Conservation (phyloP, 2,329 filamentous ascomycete genomes). For the Dactylellina cionopaga region DNA sequence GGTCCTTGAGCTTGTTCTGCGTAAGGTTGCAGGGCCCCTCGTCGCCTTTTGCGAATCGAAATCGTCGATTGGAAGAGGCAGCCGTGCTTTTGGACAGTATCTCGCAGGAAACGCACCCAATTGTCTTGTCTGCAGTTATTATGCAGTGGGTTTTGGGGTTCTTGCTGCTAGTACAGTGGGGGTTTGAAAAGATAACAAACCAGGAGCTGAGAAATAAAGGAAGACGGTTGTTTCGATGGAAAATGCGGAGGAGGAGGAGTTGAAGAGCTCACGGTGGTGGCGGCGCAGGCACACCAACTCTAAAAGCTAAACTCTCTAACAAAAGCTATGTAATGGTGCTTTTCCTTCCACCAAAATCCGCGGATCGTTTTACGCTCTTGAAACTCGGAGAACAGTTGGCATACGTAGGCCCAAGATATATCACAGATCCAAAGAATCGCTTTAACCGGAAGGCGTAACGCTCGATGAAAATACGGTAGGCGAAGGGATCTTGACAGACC, state of each 20-base stretch:
- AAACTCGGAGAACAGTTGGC: conserved; percentile 28
- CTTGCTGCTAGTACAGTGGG: conserved; percentile 34
- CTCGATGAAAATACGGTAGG: background rate
- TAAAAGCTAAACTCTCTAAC: too few species aligned
- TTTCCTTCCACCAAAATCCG: conserved; percentile 11
- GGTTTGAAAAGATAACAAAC: conserved; percentile 33
- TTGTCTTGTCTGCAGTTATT: too few species aligned
- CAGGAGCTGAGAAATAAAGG: conserved; percentile 14
- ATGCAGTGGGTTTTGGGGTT: too few species aligned
- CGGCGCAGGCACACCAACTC: conserved; percentile 41
- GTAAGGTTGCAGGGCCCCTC: conserved; percentile 16
- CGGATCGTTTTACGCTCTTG: conserved; percentile 34
- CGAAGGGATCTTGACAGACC: conserved; percentile 8
- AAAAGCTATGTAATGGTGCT: too few species aligned
- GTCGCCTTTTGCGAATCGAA: conserved; percentile 7
- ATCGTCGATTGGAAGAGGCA: conserved; percentile 45
- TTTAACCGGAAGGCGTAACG: background rate
- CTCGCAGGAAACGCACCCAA: conserved; percentile 35
- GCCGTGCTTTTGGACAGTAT: conserved; percentile 3
- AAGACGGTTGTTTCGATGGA: conserved; percentile 4
- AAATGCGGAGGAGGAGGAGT: conserved; percentile 48
- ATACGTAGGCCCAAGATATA: conserved; percentile 44
- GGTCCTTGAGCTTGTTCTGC: conserved; percentile 43
- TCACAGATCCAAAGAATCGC: conserved; percentile 19
- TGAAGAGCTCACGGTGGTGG: conserved; percentile 51